A percentile compares a stretch with the other conserved stretches of the same genome.
Conservation (phyloP, 148 eudicot species). For the Oxyria digyna region DNA sequence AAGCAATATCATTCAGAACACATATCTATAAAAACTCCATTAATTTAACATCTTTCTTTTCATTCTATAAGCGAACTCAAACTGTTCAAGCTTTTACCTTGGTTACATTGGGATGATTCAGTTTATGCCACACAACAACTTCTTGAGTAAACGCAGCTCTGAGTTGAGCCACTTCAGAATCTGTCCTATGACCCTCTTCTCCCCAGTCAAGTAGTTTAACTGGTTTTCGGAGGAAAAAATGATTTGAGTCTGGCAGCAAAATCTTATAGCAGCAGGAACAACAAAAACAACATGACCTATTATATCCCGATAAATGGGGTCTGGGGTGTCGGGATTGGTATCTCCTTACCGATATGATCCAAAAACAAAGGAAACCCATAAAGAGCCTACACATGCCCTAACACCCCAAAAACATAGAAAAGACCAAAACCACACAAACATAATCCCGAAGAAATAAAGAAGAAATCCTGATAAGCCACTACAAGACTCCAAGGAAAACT, state of each 20-base stretch:
- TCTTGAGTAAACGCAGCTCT: constrained; percentile 82
- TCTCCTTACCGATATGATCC: too few species aligned
- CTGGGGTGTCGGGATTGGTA: too few species aligned
- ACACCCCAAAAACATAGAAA: too few species aligned
- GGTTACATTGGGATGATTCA: constrained; percentile 87
- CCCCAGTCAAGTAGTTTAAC: constrained; percentile 95
- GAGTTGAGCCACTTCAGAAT: constrained; percentile 58
- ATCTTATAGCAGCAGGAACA: too few species aligned
- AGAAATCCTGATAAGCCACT: too few species aligned
- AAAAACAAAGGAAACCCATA: too few species aligned
- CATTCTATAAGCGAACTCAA: not conserved
- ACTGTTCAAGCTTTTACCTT: constrained; percentile 28
- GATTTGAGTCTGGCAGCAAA: not conserved
- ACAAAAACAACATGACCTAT: too few species aligned
- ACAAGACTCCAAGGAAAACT: too few species aligned
- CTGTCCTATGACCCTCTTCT: constrained; percentile 80
- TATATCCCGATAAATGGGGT: too few species aligned
- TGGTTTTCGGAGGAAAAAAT: constrained; percentile 8
- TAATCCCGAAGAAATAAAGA: too few species aligned
- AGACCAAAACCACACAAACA: too few species aligned
- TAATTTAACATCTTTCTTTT: not conserved
- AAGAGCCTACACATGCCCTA: too few species aligned
- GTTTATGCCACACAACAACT: constrained; percentile 85
- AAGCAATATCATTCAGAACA: not conserved
- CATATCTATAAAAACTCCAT: not conserved